phyloP scores from a whole-genome alignment of 192 early-diverging fungal species.

The Mortierella hygrophila region DNA sequence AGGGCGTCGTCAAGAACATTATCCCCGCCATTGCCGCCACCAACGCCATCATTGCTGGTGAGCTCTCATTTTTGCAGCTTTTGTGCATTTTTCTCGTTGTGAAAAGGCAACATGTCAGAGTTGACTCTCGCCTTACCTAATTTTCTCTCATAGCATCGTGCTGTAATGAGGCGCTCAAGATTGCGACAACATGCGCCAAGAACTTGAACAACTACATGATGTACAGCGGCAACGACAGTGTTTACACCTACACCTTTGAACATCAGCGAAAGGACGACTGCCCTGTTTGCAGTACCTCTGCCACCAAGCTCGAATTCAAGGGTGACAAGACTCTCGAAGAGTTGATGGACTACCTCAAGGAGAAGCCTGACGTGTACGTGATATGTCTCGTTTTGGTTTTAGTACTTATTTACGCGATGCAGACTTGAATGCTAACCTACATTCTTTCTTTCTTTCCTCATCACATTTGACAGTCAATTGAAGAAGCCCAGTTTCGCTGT shows the following conservation, averaged over 20 bases:
- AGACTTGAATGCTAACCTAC: neutral
- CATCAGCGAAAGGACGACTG: constrained; percentile 88
- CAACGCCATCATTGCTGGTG: constrained; percentile 84
- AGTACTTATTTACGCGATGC: neutral
- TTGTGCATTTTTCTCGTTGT: neutral
- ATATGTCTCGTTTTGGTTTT: neutral
- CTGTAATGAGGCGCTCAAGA: constrained; percentile 95
- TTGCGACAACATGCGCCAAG: constrained; percentile 82
- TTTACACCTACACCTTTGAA: constrained; percentile 93
- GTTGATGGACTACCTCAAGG: constrained; percentile 85
- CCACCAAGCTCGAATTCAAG: constrained; percentile 63
- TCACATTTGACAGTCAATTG: constrained; percentile 73
- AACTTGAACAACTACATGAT: constrained; percentile 96
- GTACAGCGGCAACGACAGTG: constrained; percentile 92
- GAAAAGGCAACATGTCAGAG: neutral
- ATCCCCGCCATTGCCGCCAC: constrained; percentile 97
- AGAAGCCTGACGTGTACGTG: constrained; percentile 78
- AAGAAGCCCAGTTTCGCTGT: constrained; percentile 82
- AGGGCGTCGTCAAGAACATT: constrained; percentile 98
- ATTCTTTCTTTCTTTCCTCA: neutral
- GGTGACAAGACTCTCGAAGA: constrained; percentile 78
- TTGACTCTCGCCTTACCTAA: constrained; percentile 1
- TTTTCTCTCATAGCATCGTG: constrained; percentile 77
- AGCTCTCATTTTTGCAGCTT: neutral
- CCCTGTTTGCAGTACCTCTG: constrained; percentile 87